Conservation (phyloP, 2,329 filamentous ascomycete genomes). For the Fusarium denticulatum region DNA sequence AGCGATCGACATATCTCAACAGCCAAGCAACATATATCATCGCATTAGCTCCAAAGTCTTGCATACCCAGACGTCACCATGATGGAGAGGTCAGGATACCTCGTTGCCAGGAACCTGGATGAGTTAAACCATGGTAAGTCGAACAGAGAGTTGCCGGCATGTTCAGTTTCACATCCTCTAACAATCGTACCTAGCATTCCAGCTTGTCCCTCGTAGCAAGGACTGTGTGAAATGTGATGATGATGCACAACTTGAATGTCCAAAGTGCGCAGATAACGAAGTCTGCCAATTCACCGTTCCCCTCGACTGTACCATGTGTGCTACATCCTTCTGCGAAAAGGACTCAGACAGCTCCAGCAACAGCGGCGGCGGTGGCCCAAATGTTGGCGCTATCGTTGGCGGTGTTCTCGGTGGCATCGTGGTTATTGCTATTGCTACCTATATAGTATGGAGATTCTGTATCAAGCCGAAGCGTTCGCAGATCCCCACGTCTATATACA, state of each 20-base stretch:
- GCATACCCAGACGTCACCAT: constrained; percentile 17
- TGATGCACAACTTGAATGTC: constrained; percentile 55
- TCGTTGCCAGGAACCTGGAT: constrained; percentile 43
- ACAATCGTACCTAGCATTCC: constrained; percentile 42
- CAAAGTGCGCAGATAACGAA: constrained; percentile 54
- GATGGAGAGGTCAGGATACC: constrained; percentile 38
- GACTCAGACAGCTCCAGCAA: constrained; percentile 30
- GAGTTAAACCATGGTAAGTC: constrained; percentile 47
- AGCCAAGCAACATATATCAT: constrained; percentile 11
- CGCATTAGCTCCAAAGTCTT: constrained; percentile 1
- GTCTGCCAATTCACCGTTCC: constrained; percentile 59
- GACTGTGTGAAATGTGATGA: constrained; percentile 60
- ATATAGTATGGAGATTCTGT: constrained; percentile 87
- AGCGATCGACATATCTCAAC: constrained; percentile 39
- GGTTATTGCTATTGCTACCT: constrained; percentile 78
- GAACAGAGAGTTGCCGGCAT: neutral
- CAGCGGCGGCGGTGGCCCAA: constrained; percentile 61
- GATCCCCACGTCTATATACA: constrained; percentile 62
- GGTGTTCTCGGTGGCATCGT: constrained; percentile 87
- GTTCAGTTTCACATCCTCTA: constrained; percentile 1
- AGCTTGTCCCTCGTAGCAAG: constrained; percentile 53
- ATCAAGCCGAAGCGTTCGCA: constrained; percentile 81
- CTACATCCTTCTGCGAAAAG: constrained; percentile 57
- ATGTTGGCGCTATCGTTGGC: constrained; percentile 87
- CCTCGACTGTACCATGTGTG: constrained; percentile 58